A percentile compares a stretch with the other conserved stretches of the same genome.
phyloP scores from a whole-genome alignment of 352 stramenopile species.

The Halophytophthora polymorphica region DNA sequence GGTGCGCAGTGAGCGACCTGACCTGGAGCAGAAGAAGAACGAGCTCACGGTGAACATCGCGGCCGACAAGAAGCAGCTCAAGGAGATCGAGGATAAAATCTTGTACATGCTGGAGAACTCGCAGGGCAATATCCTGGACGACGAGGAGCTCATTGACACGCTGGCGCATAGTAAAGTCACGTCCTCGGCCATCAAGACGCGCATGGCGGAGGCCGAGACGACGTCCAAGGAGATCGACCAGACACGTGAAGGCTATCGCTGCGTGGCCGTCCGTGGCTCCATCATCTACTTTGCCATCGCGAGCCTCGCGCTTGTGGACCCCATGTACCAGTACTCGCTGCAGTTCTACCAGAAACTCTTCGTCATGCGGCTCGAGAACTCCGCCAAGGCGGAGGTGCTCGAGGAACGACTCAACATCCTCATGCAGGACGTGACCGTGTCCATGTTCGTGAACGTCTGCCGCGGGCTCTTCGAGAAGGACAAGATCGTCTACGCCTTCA shows the following conservation, averaged over 20 bases:
- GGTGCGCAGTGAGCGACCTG: constrained; percentile 88
- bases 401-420: constrained; percentile 86
- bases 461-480: constrained; percentile 94
- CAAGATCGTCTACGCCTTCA: constrained; percentile 94
- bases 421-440: constrained; percentile 89
- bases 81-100: constrained; percentile 95
- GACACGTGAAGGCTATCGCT: constrained; percentile 89
- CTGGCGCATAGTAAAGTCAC: constrained; percentile 90
- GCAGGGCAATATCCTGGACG: constrained; percentile 92
- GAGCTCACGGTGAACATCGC: constrained; percentile 91
- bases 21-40: constrained; percentile 92
- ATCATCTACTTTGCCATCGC: constrained; percentile 95
- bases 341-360: constrained; percentile 94
- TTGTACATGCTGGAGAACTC: constrained; percentile 92
- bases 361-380: constrained; percentile 83
- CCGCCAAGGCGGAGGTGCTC: constrained; percentile 77
- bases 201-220: constrained; percentile 87
- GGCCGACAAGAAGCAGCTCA: constrained; percentile 90
- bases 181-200: constrained; percentile 86
- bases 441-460: constrained; percentile 94
- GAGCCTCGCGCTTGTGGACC: constrained; percentile 88
- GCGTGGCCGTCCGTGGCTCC: constrained; percentile 86
- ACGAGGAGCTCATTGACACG: constrained; percentile 92
- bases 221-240: constrained; percentile 90
- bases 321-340: constrained; percentile 95